phyloP scores from a whole-genome alignment of 371 early-diverging fungal species.

The Lichtheimia ramosa region DNA sequence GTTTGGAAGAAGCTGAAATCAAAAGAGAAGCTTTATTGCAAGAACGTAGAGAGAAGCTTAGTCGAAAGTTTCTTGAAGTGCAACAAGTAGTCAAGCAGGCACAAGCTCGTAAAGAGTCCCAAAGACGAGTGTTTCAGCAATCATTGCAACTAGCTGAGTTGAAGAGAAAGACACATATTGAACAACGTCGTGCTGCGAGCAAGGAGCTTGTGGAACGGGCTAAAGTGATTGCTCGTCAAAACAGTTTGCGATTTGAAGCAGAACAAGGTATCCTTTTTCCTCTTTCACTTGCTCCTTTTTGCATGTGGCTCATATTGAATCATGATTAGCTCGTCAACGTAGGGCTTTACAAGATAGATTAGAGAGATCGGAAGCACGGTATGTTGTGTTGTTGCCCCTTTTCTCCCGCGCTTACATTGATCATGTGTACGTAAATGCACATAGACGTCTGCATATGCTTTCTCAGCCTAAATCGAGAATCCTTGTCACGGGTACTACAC shows the following conservation, averaged over 20 bases:
- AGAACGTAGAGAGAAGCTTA: conserved; percentile 25
- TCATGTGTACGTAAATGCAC: not conserved
- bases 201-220: conserved; percentile 45
- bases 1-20: conserved; percentile 24
- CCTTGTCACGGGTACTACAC: conserved; percentile 20
- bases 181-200: conserved; percentile 34
- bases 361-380: conserved; percentile 29
- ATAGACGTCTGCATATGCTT: conserved; percentile 19
- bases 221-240: conserved; percentile 35
- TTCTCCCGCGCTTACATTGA: not conserved
- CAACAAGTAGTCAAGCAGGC: conserved; percentile 29
- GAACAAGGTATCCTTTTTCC: conserved; percentile 19
- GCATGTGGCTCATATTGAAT: too few species aligned
- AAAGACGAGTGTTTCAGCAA: conserved; percentile 20
- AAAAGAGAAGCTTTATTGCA: conserved; percentile 37
- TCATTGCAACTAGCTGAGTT: conserved; percentile 38
- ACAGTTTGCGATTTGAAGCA: conserved; percentile 21
- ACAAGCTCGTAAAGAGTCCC: conserved; percentile 26
- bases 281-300: not conserved
- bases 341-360: conserved; percentile 14
- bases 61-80: conserved; percentile 29
- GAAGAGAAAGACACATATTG: conserved; percentile 37
- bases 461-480: conserved; percentile 18
- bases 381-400: conserved; percentile 7
- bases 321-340: conserved; percentile 11